A percentile compares a stretch with the other conserved stretches of the same genome.
Evolutionary conservation across 169 alveolate genomes (phyloP).

Genomic region (Cryptosporidium ubiquitum): DNA sequence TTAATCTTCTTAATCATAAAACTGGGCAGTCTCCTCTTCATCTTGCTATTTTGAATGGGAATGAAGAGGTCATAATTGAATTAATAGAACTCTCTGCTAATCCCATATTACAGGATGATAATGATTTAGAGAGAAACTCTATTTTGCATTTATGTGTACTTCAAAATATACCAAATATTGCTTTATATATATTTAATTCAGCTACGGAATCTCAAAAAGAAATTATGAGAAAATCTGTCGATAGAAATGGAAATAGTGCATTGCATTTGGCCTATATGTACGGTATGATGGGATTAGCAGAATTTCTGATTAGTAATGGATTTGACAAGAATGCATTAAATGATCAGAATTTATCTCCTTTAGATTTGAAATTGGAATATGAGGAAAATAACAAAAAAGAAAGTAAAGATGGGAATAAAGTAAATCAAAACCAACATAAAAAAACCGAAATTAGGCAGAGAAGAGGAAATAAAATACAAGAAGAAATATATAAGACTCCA

Average conservation of each 20-base stretch:
- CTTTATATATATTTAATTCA: constrained; percentile 30
- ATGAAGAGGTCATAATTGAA: constrained; percentile 45
- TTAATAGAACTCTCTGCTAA: constrained; percentile 43
- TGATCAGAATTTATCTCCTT: constrained; percentile 8
- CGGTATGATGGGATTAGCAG: constrained; percentile 54
- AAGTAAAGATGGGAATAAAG: background rate
- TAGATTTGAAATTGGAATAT: constrained; percentile 9
- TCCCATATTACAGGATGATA: constrained; percentile 1
- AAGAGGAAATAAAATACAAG: constrained; percentile 5
- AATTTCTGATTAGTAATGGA: constrained; percentile 8
- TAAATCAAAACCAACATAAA: background rate
- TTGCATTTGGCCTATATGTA: constrained; percentile 50
- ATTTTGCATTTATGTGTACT: constrained; percentile 31
- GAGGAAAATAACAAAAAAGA: background rate
- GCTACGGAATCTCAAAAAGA: constrained; percentile 40
- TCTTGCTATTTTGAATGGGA: constrained; percentile 3
- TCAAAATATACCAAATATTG: constrained; percentile 46
- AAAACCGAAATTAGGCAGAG: constrained; percentile 11
- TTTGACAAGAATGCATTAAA: background rate
- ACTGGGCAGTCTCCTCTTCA: constrained; percentile 42
- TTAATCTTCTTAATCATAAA: constrained; percentile 8
- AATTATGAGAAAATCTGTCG: background rate
- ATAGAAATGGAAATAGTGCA: constrained; percentile 39
- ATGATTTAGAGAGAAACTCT: constrained; percentile 25
- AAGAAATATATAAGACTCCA: constrained; percentile 27